A percentile compares a stretch with the other conserved stretches of the same genome.
phyloP scores from a whole-genome alignment of 2,329 filamentous ascomycete genomes.

The Fusarium kyushuense region DNA sequence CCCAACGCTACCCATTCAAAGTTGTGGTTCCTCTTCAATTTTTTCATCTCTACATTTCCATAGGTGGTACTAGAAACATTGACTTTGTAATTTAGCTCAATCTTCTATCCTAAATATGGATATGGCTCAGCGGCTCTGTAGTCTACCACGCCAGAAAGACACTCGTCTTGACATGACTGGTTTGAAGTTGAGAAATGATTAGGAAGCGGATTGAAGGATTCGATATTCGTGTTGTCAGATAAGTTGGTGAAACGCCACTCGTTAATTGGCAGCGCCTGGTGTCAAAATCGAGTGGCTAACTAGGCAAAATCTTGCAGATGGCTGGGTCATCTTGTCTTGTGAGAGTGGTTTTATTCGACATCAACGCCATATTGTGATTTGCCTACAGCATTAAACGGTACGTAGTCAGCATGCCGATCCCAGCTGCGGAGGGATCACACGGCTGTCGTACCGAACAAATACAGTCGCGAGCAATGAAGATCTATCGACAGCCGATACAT shows the following conservation, averaged over 20 bases:
- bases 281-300: not conserved
- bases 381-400: slow-evolving; percentile 4
- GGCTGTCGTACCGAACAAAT: slow-evolving; percentile 1
- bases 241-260: slow-evolving; percentile 41
- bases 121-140: slow-evolving; percentile 14
- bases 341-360: not conserved
- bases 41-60: slow-evolving; percentile 14
- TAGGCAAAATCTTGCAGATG: not conserved
- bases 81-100: slow-evolving; percentile 21
- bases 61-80: slow-evolving; percentile 1
- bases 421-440: not conserved
- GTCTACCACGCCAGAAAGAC: slow-evolving; percentile 14
- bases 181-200: slow-evolving; percentile 8
- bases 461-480: slow-evolving; percentile 11
- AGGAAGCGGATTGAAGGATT: not conserved
- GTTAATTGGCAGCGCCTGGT: slow-evolving; percentile 23
- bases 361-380: slow-evolving; percentile 5
- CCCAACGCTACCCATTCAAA: not conserved
- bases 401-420: slow-evolving; percentile 1
- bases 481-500: slow-evolving; percentile 14
- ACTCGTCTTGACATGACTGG: slow-evolving; percentile 4
- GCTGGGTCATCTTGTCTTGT: no score
- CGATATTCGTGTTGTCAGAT: slow-evolving; percentile 20
- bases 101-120: slow-evolving; percentile 25
- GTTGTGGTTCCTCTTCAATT: slow-evolving; percentile 7